Evolutionary conservation across 352 stramenopile genomes (phyloP).

Genomic region (Stramenopiles sp.): DNA sequence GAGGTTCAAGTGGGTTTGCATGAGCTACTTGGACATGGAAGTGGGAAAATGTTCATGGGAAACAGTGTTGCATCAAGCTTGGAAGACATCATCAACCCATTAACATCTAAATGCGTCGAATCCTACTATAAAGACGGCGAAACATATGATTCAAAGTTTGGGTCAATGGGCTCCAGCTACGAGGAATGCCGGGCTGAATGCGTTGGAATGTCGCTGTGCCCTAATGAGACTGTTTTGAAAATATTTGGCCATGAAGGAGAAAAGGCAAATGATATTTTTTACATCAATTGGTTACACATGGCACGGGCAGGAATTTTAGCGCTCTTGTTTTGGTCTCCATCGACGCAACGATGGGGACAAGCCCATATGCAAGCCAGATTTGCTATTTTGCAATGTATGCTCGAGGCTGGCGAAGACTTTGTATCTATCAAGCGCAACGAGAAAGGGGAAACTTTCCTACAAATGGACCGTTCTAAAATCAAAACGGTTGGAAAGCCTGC

Average conservation of each 20-base stretch:
- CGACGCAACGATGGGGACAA: constrained; percentile 19
- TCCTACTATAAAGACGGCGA: constrained; percentile 22
- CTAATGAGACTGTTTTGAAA: constrained; percentile 14
- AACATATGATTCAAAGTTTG: constrained; percentile 22
- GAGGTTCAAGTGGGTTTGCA: constrained; percentile 23
- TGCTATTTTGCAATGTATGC: constrained; percentile 21
- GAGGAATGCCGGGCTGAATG: constrained; percentile 24
- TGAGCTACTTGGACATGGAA: constrained; percentile 22
- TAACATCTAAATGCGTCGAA: constrained; percentile 11
- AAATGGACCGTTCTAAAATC: constrained; percentile 18
- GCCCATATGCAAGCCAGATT: constrained; percentile 23
- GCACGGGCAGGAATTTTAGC: constrained; percentile 20
- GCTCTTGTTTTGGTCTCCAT: constrained; percentile 20
- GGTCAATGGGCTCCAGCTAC: constrained; percentile 19
- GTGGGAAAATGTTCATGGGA: constrained; percentile 20
- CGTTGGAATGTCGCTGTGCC: constrained; percentile 23
- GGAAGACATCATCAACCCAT: constrained; percentile 15
- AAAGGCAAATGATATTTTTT: constrained; percentile 16
- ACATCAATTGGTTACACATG: constrained; percentile 19
- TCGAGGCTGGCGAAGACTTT: constrained; percentile 18
- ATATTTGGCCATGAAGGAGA: constrained; percentile 24
- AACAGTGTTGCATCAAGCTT: constrained; percentile 12
- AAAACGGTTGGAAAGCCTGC: constrained; percentile 17
- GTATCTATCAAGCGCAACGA: constrained; percentile 17
- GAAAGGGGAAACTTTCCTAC: constrained; percentile 14